These are phyloP conservation scores for Leccinellum luteum DNA, from an alignment of 768 basidiomycete species.

Conservation along the genomic window DNA sequence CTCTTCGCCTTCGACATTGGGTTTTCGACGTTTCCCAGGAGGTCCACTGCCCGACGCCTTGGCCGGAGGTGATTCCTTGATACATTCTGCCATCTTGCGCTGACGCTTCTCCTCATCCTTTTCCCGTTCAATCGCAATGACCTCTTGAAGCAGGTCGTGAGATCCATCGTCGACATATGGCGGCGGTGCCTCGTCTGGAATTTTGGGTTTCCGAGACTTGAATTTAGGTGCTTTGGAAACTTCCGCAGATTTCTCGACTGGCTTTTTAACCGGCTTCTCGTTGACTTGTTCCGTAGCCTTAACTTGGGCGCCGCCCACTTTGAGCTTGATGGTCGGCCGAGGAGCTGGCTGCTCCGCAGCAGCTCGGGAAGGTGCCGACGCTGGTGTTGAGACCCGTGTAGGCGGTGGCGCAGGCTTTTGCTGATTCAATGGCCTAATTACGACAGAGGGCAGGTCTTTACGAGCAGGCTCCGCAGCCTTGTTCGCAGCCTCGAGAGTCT, in stretches of 20 bases:
- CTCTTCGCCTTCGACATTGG: conserved; percentile 44
- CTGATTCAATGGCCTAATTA: conserved; percentile 22
- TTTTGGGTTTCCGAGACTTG: conserved; percentile 43
- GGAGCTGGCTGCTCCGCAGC: conserved; percentile 35
- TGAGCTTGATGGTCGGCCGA: conserved; percentile 66
- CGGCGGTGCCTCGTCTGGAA: conserved; percentile 49
- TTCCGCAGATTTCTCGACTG: conserved; percentile 26
- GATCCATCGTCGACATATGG: conserved; percentile 80
- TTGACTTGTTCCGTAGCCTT: conserved; percentile 34
- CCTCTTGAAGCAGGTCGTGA: conserved; percentile 77
- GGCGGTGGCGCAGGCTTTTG: conserved; percentile 17
- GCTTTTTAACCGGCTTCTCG: conserved; percentile 27
- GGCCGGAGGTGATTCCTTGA: conserved; percentile 35
- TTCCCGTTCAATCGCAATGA: conserved; percentile 74
- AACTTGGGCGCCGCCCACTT: conserved; percentile 45
- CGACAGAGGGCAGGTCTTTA: conserved; percentile 25
- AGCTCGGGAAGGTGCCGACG: conserved; percentile 14
- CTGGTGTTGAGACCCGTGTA: conserved; percentile 6
- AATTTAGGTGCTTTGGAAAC: conserved; percentile 38
- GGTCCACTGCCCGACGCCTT: conserved; percentile 39
- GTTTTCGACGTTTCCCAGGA: conserved; percentile 59
- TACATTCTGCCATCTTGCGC: conserved; percentile 40
- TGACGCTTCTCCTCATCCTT: conserved; percentile 53
- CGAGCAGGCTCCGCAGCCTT: conserved; percentile 35
- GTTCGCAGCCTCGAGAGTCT: conserved; percentile 70